A percentile compares a stretch with the other conserved stretches of the same genome.
Evolutionary conservation across 129 eudicot species (phyloP).

Genomic region (Helianthus tuberosus): DNA sequence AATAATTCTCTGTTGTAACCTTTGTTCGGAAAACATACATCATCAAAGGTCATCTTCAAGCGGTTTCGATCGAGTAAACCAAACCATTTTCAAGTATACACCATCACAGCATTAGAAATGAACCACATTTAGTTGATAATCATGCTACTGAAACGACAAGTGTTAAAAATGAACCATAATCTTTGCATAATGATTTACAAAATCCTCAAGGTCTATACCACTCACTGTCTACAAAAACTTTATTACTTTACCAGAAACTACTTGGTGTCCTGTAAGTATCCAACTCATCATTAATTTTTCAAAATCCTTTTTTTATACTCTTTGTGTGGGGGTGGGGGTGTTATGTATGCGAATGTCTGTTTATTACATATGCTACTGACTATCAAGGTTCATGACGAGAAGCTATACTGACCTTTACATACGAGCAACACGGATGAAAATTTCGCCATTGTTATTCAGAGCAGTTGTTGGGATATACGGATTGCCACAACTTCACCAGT

Average conservation of each 20-base stretch:
- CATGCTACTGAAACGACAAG: constrained; percentile 24
- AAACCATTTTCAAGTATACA: constrained; percentile 5
- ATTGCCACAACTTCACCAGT: constrained; percentile 75
- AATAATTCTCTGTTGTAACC: no score
- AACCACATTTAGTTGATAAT: constrained; percentile 5
- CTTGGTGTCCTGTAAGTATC: neutral
- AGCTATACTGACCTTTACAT: constrained; percentile 20
- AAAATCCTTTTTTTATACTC: neutral
- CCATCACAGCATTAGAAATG: neutral
- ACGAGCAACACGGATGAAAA: constrained; percentile 3
- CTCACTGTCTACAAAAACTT: neutral
- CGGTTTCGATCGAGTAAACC: neutral
- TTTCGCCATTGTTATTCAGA: constrained; percentile 32
- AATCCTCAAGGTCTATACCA: constrained; percentile 17
- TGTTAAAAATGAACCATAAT: constrained; percentile 1
- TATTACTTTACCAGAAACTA: constrained; percentile 8
- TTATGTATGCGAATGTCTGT: constrained; percentile 16
- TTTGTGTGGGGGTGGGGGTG: neutral
- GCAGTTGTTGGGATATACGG: constrained; percentile 90
- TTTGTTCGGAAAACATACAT: no score
- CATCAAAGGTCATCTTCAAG: neutral
- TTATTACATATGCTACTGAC: constrained; percentile 21
- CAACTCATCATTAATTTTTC: neutral
- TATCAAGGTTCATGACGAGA: constrained; percentile 12
- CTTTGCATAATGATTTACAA: constrained; percentile 30